Conservation (phyloP, 2,329 filamentous ascomycete genomes). For the Beauveria asiatica region DNA sequence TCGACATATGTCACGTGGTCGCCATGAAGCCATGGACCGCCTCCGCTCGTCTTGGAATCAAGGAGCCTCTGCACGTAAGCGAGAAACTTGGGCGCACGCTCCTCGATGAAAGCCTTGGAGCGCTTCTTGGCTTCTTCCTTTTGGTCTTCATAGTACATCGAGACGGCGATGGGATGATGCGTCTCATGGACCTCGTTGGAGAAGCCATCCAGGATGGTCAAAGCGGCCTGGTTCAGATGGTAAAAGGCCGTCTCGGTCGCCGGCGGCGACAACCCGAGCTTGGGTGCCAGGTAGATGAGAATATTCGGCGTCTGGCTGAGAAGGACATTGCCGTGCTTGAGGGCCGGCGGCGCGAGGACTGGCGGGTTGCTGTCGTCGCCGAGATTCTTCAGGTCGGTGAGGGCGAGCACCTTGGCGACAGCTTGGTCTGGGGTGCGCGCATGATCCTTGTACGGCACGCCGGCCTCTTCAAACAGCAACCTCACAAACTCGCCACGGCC, state of each 20-base stretch:
- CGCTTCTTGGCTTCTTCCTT: constrained; percentile 55
- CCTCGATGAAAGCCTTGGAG: constrained; percentile 48
- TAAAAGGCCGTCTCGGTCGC: constrained; percentile 39
- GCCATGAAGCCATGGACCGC: constrained; percentile 58
- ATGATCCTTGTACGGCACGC: constrained; percentile 54
- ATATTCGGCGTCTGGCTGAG: constrained; percentile 68
- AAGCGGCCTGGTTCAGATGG: constrained; percentile 51
- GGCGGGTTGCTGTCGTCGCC: constrained; percentile 55
- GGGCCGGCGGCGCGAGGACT: constrained; percentile 56
- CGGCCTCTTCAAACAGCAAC: constrained; percentile 61
- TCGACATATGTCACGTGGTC: constrained; percentile 62
- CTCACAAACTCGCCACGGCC: constrained; percentile 69
- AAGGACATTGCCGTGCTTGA: constrained; percentile 52
- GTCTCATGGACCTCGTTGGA: constrained; percentile 66
- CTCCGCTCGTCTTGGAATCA: constrained; percentile 42
- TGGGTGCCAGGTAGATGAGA: constrained; percentile 58
- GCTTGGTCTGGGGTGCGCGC: constrained; percentile 34
- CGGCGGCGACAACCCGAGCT: constrained; percentile 45
- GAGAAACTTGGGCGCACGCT: constrained; percentile 63
- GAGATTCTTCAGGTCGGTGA: constrained; percentile 34
- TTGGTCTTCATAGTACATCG: constrained; percentile 66
- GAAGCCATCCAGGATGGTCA: constrained; percentile 64
- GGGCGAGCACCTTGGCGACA: constrained; percentile 38
- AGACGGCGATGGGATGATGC: constrained; percentile 59
- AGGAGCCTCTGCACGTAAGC: constrained; percentile 62